A percentile compares a stretch with the other conserved stretches of the same genome.
Conservation (phyloP, 306 rosid genomes). For the Glycine tomentella region DNA sequence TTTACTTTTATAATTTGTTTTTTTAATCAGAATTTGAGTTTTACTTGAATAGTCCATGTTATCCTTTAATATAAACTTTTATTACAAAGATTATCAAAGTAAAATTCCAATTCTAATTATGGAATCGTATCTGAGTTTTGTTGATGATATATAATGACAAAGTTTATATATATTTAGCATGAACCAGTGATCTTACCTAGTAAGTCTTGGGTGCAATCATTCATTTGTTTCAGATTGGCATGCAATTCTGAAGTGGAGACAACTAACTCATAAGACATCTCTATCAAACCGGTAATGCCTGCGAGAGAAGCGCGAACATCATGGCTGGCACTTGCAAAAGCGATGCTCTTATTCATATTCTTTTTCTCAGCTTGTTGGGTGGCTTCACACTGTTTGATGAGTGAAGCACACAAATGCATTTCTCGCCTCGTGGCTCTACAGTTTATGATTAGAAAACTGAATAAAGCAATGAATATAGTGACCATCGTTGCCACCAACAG, state of each 20-base stretch:
- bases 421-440: slow-evolving; percentile 54
- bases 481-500: slow-evolving; percentile 50
- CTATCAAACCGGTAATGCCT: slow-evolving; percentile 69
- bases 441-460: slow-evolving; percentile 45
- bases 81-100: too few species aligned
- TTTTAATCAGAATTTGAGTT: too few species aligned
- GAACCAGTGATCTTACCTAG: slow-evolving; percentile 55
- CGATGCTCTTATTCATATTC: slow-evolving; percentile 73
- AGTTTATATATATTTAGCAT: background rate
- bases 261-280: slow-evolving; percentile 53
- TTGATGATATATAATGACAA: background rate
- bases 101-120: too few species aligned
- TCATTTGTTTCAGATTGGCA: slow-evolving; percentile 66
- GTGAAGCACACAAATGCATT: slow-evolving; percentile 65
- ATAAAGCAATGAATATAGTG: slow-evolving; percentile 40
- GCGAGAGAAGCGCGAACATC: slow-evolving; percentile 80
- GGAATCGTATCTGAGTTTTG: too few species aligned
- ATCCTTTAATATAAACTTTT: too few species aligned
- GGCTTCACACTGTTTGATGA: slow-evolving; percentile 74
- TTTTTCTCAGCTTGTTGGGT: slow-evolving; percentile 82
- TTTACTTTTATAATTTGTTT: too few species aligned
- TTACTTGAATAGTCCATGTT: too few species aligned
- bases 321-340: slow-evolving; percentile 77
- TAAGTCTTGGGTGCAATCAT: slow-evolving; percentile 66
- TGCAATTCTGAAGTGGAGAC: slow-evolving; percentile 51